These are phyloP conservation scores for Colletotrichum costaricense DNA, from an alignment of 2,329 filamentous ascomycete genomes.

Conservation along the genomic window DNA sequence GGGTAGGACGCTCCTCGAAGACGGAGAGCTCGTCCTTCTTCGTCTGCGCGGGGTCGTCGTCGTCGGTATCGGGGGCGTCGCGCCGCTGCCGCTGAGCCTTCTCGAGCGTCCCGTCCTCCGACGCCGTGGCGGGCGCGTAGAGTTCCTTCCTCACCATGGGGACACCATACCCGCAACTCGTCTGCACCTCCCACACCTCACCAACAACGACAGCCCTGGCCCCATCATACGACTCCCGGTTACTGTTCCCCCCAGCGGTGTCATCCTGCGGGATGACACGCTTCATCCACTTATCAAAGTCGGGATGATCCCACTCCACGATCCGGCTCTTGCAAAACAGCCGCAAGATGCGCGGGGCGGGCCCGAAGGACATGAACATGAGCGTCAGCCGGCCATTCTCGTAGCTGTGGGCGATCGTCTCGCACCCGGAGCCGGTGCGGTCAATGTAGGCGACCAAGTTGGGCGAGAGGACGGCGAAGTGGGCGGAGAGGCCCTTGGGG, in stretches of 20 bases:
- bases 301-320: slow-evolving; percentile 67
- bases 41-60: background rate
- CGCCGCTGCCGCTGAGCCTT: background rate
- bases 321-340: slow-evolving; percentile 71
- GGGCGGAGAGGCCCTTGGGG: slow-evolving; percentile 76
- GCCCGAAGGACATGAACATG: slow-evolving; percentile 77
- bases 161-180: slow-evolving; percentile 74
- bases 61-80: no score
- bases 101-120: slow-evolving; percentile 34
- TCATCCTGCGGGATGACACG: slow-evolving; percentile 49
- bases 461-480: slow-evolving; percentile 69
- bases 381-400: slow-evolving; percentile 82
- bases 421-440: slow-evolving; percentile 78
- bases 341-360: slow-evolving; percentile 70
- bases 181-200: slow-evolving; percentile 74
- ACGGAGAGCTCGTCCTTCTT: slow-evolving; percentile 50
- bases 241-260: background rate
- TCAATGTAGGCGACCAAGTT: slow-evolving; percentile 78
- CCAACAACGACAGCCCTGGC: slow-evolving; percentile 71
- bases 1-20: slow-evolving; percentile 66
- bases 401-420: slow-evolving; percentile 81
- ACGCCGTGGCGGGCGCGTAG: slow-evolving; percentile 44
- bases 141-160: slow-evolving; percentile 60
- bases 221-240: slow-evolving; percentile 52
- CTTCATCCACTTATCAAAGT: slow-evolving; percentile 61